A percentile compares a stretch with the other conserved stretches of the same genome.
Conservation (phyloP, 2,329 filamentous ascomycete species). For the Calonectria honghensis region DNA sequence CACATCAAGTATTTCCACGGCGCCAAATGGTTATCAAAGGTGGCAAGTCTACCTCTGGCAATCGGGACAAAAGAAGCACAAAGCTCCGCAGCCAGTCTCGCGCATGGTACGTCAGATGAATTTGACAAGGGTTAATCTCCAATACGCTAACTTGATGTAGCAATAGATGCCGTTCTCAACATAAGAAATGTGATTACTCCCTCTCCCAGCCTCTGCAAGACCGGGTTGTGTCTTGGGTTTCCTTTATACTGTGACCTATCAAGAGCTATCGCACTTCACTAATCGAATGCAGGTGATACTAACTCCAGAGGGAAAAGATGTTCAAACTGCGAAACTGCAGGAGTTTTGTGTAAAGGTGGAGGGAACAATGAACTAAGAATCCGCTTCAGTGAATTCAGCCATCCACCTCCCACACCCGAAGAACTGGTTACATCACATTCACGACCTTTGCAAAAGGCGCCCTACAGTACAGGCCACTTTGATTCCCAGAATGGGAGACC, state of each 20-base stretch:
- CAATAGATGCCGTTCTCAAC: not conserved
- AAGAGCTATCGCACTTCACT: not conserved
- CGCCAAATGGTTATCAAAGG: not conserved
- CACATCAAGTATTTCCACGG: too few species aligned
- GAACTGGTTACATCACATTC: not conserved
- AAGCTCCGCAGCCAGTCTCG: not conserved
- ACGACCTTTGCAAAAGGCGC: not conserved
- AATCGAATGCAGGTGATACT: not conserved
- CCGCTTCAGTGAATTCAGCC: slow-evolving; percentile 11
- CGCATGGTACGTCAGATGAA: not conserved
- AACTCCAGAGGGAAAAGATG: not conserved
- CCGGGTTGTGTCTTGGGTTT: not conserved
- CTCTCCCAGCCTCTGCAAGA: too few species aligned
- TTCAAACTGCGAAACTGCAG: not conserved
- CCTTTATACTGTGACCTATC: not conserved
- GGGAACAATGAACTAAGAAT: slow-evolving; percentile 1
- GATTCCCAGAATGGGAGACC: not conserved
- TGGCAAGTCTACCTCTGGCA: not conserved
- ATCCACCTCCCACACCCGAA: not conserved
- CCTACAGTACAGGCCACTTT: not conserved
- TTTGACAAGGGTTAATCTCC: not conserved
- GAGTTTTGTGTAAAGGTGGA: not conserved
- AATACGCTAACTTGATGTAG: not conserved
- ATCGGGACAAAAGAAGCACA: not conserved
- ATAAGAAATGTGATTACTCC: slow-evolving; percentile 5